A percentile compares a stretch with the other conserved stretches of the same genome.
Conservation (phyloP, 2,329 filamentous ascomycete genomes). For the Talaromyces rugulosus region DNA sequence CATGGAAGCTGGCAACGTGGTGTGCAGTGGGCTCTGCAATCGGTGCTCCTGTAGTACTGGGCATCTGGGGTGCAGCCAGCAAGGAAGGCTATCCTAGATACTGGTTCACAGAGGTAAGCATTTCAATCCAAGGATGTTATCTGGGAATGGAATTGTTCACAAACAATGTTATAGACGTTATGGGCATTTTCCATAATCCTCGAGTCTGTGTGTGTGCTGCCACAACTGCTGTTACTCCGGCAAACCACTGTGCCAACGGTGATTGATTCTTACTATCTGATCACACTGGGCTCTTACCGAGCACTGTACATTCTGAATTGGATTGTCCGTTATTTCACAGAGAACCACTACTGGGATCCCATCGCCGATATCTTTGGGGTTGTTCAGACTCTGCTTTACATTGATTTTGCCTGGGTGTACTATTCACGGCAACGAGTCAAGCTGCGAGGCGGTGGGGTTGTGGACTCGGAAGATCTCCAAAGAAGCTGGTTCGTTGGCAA, state of each 20-base stretch:
- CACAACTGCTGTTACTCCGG: conserved; percentile 83
- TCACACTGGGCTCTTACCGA: conserved; percentile 82
- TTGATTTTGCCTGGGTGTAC: conserved; percentile 97
- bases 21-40: conserved; percentile 63
- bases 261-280: conserved; percentile 92
- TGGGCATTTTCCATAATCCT: conserved; percentile 90
- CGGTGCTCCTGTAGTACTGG: conserved; percentile 64
- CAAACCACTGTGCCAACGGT: conserved; percentile 96
- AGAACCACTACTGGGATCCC: conserved; percentile 59
- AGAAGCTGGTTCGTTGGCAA: conserved; percentile 79
- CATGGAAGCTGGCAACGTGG: conserved; percentile 82
- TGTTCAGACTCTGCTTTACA: conserved; percentile 82
- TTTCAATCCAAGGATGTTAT: not conserved
- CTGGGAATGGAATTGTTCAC: not conserved
- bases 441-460: conserved; percentile 79
- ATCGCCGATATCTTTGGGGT: conserved; percentile 81
- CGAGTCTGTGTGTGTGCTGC: conserved; percentile 84
- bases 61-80: conserved; percentile 58
- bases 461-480: conserved; percentile 83
- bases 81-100: conserved; percentile 39
- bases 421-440: conserved; percentile 91
- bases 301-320: conserved; percentile 89
- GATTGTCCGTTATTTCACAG: conserved; percentile 65
- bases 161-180: conserved; percentile 54
- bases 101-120: conserved; percentile 39